These are phyloP conservation scores for Petunia secreta DNA, from an alignment of 257 asterid genomes.

Conservation along the genomic window DNA sequence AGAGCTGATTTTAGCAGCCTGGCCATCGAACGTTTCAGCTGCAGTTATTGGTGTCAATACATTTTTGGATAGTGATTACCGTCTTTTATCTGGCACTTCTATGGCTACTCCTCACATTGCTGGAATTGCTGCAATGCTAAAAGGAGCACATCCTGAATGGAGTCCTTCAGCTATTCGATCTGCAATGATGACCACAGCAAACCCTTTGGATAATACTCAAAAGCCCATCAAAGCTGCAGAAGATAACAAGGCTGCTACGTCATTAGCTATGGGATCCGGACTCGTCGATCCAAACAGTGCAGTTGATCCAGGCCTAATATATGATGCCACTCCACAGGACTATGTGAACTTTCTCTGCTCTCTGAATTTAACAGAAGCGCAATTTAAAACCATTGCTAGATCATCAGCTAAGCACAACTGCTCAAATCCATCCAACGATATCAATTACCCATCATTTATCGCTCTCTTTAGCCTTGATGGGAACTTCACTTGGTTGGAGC, in stretches of 20 bases:
- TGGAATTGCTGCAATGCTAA: conserved; percentile 22
- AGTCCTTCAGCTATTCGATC: conserved; percentile 24
- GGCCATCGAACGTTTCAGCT: conserved; percentile 12
- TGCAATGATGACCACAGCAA: conserved; percentile 20
- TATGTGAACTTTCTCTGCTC: conserved; percentile 34
- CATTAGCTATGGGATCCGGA: conserved; percentile 34
- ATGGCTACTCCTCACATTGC: conserved; percentile 23
- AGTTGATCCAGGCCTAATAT: conserved; percentile 36
- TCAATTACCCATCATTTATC: conserved; percentile 34
- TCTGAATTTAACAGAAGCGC: conserved; percentile 28
- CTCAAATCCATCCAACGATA: conserved; percentile 25
- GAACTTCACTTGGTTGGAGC: background rate
- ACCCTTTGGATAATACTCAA: conserved; percentile 8
- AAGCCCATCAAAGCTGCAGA: background rate
- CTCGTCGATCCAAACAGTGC: conserved; percentile 32
- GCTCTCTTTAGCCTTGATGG: background rate
- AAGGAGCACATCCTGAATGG: conserved; percentile 21
- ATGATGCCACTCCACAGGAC: conserved; percentile 32
- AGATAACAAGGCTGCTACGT: conserved; percentile 5
- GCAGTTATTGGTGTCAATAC: conserved; percentile 18
- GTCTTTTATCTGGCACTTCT: conserved; percentile 18
- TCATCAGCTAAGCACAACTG: conserved; percentile 22
- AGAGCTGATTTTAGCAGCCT: conserved; percentile 3
- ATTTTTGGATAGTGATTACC: conserved; percentile 19
- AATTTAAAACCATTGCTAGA: conserved; percentile 22